These are phyloP conservation scores for Juglanconis sp. DNA, from an alignment of 2,329 filamentous ascomycete species.

Conservation along the genomic window DNA sequence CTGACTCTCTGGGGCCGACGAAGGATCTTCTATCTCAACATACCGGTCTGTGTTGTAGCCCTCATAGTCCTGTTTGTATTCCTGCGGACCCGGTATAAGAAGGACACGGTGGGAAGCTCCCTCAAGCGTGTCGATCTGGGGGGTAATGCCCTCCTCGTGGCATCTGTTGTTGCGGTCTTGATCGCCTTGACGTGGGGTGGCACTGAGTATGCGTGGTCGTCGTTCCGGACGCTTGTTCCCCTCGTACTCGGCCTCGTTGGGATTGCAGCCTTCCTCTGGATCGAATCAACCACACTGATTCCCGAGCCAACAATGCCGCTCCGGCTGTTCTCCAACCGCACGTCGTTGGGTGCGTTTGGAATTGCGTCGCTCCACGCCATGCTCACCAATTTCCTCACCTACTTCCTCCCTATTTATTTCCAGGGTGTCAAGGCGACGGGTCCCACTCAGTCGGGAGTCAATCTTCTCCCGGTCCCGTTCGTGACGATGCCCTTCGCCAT, in stretches of 20 bases:
- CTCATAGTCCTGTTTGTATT: no score
- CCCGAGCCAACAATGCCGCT: slow-evolving; percentile 30
- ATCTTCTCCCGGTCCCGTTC: neutral
- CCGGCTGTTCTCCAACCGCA: slow-evolving; percentile 8
- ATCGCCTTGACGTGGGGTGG: slow-evolving; percentile 22
- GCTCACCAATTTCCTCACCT: neutral
- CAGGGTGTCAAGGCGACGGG: neutral
- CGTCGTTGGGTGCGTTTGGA: neutral
- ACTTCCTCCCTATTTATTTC: slow-evolving; percentile 6
- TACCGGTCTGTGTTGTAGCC: no score
- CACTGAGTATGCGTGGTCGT: slow-evolving; percentile 17
- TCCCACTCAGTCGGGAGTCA: neutral
- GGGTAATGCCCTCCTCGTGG: slow-evolving; percentile 21
- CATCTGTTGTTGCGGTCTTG: slow-evolving; percentile 16
- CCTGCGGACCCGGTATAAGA: no score
- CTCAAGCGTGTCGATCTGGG: slow-evolving; percentile 17
- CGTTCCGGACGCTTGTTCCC: slow-evolving; percentile 27
- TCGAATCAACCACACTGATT: slow-evolving; percentile 23
- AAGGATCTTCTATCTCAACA: no score
- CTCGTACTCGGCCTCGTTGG: slow-evolving; percentile 36
- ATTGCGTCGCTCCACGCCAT: neutral
- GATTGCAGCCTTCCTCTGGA: slow-evolving; percentile 30
- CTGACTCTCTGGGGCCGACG: no score
- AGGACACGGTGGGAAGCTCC: no score
- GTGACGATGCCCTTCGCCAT: slow-evolving; percentile 21